Evolutionary conservation across 306 rosid species (phyloP).

Genomic region (Quercus engelmannii): DNA sequence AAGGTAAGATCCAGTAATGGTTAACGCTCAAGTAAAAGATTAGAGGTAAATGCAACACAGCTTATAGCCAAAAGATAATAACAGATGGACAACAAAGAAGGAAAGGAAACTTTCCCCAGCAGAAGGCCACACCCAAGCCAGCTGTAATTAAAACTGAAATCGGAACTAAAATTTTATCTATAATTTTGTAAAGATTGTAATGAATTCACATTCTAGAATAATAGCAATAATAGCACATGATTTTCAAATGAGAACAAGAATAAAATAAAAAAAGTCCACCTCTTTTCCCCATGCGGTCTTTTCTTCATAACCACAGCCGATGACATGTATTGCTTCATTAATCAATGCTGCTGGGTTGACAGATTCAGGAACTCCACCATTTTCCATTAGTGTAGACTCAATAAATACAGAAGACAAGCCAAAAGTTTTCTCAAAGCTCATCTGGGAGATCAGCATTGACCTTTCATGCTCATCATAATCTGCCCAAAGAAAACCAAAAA

Average conservation of each 20-base stretch:
- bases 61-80: not conserved
- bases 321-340: constrained; percentile 97
- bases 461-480: constrained; percentile 93
- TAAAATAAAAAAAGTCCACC: constrained; percentile 39
- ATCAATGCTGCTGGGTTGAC: constrained; percentile 71
- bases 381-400: constrained; percentile 94
- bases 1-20: not conserved
- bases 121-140: not conserved
- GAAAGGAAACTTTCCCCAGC: not conserved
- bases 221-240: not conserved
- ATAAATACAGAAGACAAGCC: constrained; percentile 91
- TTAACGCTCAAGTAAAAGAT: constrained; percentile 10
- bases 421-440: constrained; percentile 96
- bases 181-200: not conserved
- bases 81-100: not conserved
- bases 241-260: constrained; percentile 9
- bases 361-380: constrained; percentile 90
- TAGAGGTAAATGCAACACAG: not conserved
- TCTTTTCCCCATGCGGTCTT: constrained; percentile 99
- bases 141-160: not conserved
- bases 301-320: constrained; percentile 93
- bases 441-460: constrained; percentile 95
- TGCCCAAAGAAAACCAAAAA: constrained; percentile 31
- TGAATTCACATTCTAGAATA: not conserved
- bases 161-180: not conserved